Percentiles rank a stretch among this genome's conserved stretches.
These are phyloP conservation scores for Calonectria crousiana DNA, from an alignment of 2,329 filamentous ascomycete species.

Conservation along the genomic window DNA sequence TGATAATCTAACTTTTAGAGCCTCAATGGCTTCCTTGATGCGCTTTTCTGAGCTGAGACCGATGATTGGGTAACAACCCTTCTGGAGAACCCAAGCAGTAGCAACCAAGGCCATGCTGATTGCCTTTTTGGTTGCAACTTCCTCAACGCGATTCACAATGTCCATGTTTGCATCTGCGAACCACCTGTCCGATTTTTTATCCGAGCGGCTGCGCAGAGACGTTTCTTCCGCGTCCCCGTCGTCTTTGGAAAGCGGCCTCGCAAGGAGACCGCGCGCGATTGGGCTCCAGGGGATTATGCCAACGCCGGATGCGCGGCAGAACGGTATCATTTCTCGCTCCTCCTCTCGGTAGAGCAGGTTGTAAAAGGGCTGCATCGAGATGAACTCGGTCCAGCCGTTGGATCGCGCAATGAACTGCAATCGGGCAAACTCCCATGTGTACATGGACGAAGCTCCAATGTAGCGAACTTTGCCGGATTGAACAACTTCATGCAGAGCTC, in stretches of 20 bases:
- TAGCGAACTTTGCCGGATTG: slow-evolving; percentile 67
- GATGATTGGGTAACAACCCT: slow-evolving; percentile 70
- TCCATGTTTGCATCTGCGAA: slow-evolving; percentile 45
- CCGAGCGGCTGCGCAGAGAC: slow-evolving; percentile 34
- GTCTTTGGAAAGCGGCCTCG: slow-evolving; percentile 41
- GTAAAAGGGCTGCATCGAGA: slow-evolving; percentile 71
- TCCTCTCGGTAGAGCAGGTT: slow-evolving; percentile 73
- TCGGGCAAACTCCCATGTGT: slow-evolving; percentile 61
- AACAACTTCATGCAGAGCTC: slow-evolving; percentile 69
- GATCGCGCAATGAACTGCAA: slow-evolving; percentile 66
- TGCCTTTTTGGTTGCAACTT: slow-evolving; percentile 68
- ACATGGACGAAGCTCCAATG: slow-evolving; percentile 64
- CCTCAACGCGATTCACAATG: slow-evolving; percentile 56
- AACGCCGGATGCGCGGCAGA: slow-evolving; percentile 51
- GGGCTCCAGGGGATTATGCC: slow-evolving; percentile 53
- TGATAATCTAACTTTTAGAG: slow-evolving; percentile 60
- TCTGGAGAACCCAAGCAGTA: slow-evolving; percentile 72
- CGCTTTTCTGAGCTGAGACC: slow-evolving; percentile 69
- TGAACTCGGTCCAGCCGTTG: slow-evolving; percentile 69
- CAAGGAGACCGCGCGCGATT: slow-evolving; percentile 48
- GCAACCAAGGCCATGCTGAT: slow-evolving; percentile 75
- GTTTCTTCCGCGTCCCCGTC: slow-evolving; percentile 16
- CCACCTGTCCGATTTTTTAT: slow-evolving; percentile 38
- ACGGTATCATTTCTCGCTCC: slow-evolving; percentile 55
- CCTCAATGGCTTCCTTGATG: slow-evolving; percentile 71